Evolutionary conservation across 2,329 filamentous ascomycete species (phyloP), one percentile per base, ranked within the genome.

Genomic region (Diaporthe citrichinensis): DNA sequence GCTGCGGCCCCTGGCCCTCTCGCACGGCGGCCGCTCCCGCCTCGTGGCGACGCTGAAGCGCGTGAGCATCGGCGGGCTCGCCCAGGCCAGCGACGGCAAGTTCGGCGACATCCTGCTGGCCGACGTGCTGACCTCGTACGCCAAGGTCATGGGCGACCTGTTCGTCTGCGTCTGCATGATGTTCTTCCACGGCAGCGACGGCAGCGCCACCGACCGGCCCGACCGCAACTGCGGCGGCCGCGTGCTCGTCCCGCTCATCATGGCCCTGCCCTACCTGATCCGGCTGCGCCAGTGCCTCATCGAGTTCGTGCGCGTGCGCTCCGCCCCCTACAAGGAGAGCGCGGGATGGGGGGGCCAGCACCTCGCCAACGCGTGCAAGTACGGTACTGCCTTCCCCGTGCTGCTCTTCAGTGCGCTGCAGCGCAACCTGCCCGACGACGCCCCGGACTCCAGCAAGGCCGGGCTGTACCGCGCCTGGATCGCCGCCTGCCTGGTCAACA

Each of bases 81-180:
- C 97, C 20, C 93, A 96, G 84, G 88, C 94, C 0, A 91, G 94
- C 79, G 94, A 98, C 84, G 95, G 96, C 73, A 98, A 98, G 82
- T 98, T 98, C 81, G 96, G 95, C 74, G 97, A 99, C 82, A 94
- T 98, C 71, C 86, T 99, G 75, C 91, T 99, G 25, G 96, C 97
- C 46, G 97, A 99, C 89, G 96, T 95, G 73, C 86, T 98, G 79
- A 99, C 97, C 57, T 97, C 94, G 81, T 99, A 98, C 83, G 93
- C 96, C 77, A 98, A 97, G 84, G 94, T 98, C 41, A 88, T 98
- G 39, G 96, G 93, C 34, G 97, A 99, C 83, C 86, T 98, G 17
- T 98, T 95, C 83, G 94, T 98, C 73, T 92, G 92, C 65, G 85
- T 95, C 39, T 98, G 95, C 90, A 98, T 98, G 96, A 76, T 76